phyloP scores from a whole-genome alignment of 2,329 filamentous ascomycete genomes.

The Remersonia thermophila region DNA sequence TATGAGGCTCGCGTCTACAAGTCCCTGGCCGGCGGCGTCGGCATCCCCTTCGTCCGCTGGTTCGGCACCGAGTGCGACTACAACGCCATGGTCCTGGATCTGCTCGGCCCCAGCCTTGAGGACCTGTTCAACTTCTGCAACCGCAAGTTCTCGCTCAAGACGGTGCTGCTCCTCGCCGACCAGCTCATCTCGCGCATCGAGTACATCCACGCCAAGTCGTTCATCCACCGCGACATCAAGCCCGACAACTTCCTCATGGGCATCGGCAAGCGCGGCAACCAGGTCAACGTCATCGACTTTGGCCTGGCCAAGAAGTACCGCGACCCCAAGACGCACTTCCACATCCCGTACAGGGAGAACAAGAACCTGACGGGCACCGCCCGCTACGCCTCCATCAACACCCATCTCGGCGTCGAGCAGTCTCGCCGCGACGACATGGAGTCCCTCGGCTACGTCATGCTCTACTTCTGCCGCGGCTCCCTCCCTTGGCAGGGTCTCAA shows the following conservation, averaged over 20 bases:
- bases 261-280: slow-evolving; percentile 96
- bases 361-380: slow-evolving; percentile 99
- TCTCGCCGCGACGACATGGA: slow-evolving; percentile 99
- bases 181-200: slow-evolving; percentile 98
- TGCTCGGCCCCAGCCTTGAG: slow-evolving; percentile 89
- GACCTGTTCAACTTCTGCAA: slow-evolving; percentile 99
- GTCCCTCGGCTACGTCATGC: slow-evolving; percentile 96
- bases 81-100: slow-evolving; percentile 98
- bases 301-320: slow-evolving; percentile 99
- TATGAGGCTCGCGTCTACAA: slow-evolving; percentile 94
- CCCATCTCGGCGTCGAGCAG: slow-evolving; percentile 94
- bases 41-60: slow-evolving; percentile 98
- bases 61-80: slow-evolving; percentile 99
- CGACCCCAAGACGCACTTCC: slow-evolving; percentile 98
- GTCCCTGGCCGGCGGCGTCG: slow-evolving; percentile 86
- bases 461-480: slow-evolving; percentile 98
- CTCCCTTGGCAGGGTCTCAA: slow-evolving; percentile 98
- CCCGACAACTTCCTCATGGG: slow-evolving; percentile 99
- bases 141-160: slow-evolving; percentile 98
- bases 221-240: slow-evolving; percentile 99
- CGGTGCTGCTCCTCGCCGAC: slow-evolving; percentile 87
- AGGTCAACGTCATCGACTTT: slow-evolving; percentile 99
- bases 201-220: slow-evolving; percentile 99
- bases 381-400: slow-evolving; percentile 98
- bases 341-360: slow-evolving; percentile 99